A percentile compares a stretch with the other conserved stretches of the same genome.
Evolutionary conservation across 768 basidiomycete genomes (phyloP).

Genomic region (Serendipita sp.): DNA sequence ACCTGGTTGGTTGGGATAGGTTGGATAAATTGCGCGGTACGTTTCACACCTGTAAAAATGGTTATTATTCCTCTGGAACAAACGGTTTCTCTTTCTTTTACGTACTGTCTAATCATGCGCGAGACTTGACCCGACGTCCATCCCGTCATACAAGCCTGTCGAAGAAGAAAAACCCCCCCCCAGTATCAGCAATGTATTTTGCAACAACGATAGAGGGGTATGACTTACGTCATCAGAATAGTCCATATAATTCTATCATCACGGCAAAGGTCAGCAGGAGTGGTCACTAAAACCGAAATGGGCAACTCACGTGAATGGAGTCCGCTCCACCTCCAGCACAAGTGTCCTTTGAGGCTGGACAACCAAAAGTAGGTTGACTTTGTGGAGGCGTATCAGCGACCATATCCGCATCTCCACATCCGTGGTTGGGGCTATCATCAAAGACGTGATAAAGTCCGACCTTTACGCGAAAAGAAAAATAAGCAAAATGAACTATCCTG

Average conservation of each 20-base stretch:
- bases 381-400: slow-evolving; percentile 14
- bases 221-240: not conserved
- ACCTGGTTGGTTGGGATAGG: not conserved
- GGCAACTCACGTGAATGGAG: slow-evolving; percentile 9
- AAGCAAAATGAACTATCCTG: too few relatives aligned
- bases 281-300: too few relatives aligned
- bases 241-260: not conserved
- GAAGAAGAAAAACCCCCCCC: not conserved
- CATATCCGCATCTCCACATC: too few relatives aligned
- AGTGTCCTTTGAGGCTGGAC: slow-evolving; percentile 21
- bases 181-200: not conserved
- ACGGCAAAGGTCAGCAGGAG: too few relatives aligned
- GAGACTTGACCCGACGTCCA: not conserved
- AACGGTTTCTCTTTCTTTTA: not conserved
- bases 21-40: not conserved
- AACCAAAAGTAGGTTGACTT: slow-evolving; percentile 19
- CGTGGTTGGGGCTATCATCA: too few relatives aligned
- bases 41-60: not conserved
- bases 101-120: not conserved
- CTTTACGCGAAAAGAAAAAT: not conserved
- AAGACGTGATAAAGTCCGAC: not conserved
- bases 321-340: slow-evolving; percentile 17
- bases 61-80: not conserved
- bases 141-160: not conserved
- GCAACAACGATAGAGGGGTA: not conserved